phyloP scores from a whole-genome alignment of 192 early-diverging fungal species.

The Lunasporangiospora selenospora region DNA sequence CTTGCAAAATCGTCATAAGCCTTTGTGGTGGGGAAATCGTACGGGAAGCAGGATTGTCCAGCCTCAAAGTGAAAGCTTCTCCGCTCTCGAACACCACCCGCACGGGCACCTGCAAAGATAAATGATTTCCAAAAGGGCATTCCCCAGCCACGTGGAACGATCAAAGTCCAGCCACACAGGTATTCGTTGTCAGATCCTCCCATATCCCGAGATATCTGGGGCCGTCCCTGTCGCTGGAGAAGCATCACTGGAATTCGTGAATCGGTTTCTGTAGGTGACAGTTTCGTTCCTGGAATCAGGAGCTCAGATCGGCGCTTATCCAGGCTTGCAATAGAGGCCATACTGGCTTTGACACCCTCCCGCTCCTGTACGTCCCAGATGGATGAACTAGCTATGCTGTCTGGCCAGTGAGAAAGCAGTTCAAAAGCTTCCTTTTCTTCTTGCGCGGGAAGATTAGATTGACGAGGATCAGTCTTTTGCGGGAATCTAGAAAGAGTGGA shows the following conservation, averaged over 20 bases:
- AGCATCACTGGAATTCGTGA: conserved; percentile 80
- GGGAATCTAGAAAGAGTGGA: conserved; percentile 54
- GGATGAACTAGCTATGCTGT: conserved; percentile 48
- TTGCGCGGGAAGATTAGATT: conserved; percentile 28
- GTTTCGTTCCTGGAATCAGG: conserved; percentile 76
- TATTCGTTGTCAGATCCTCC: conserved; percentile 53
- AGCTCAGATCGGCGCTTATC: conserved; percentile 54
- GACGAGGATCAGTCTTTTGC: conserved; percentile 52
- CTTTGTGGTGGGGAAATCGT: conserved; percentile 80
- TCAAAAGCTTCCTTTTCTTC: conserved; percentile 45
- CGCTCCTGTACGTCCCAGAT: conserved; percentile 67
- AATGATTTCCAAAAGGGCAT: conserved; percentile 90
- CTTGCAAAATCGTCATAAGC: conserved; percentile 65
- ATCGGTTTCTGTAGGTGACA: conserved; percentile 61
- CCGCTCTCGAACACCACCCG: conserved; percentile 79
- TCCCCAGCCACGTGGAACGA: conserved; percentile 84
- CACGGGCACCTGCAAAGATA: conserved; percentile 86
- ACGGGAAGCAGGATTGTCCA: conserved; percentile 78
- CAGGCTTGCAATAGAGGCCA: conserved; percentile 18
- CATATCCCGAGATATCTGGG: conserved; percentile 16
- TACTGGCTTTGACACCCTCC: conserved; percentile 36
- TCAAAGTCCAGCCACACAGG: conserved; percentile 79
- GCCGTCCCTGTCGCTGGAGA: conserved; percentile 69
- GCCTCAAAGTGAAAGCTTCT: conserved; percentile 78
- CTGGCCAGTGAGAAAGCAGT: conserved; percentile 66